Percentiles rank a stretch among this genome's conserved stretches.
These are phyloP conservation scores for Aotearoamyces nothofagi DNA, from an alignment of 2,329 filamentous ascomycete genomes.

Conservation along the genomic window DNA sequence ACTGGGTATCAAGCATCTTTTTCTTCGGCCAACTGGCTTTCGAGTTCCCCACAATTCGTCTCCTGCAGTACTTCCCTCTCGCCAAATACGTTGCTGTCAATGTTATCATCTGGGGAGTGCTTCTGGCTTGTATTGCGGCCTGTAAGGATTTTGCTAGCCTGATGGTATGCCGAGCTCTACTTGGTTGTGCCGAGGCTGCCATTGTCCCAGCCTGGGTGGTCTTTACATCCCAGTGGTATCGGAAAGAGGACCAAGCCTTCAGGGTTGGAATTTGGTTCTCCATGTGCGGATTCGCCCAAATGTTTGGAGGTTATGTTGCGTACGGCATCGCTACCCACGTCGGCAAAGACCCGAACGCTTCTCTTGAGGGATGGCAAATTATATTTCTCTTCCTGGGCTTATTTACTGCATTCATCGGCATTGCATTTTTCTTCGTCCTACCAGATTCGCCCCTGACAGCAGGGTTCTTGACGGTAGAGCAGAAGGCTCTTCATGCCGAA, in stretches of 20 bases:
- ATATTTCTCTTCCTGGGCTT: slow-evolving; percentile 32
- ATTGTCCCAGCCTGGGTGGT: slow-evolving; percentile 56
- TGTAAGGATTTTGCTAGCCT: slow-evolving; percentile 44
- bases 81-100: slow-evolving; percentile 49
- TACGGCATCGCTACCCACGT: slow-evolving; percentile 46
- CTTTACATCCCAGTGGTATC: slow-evolving; percentile 59
- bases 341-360: slow-evolving; percentile 31
- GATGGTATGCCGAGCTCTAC: slow-evolving; percentile 49
- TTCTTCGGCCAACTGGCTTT: slow-evolving; percentile 24
- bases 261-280: slow-evolving; percentile 53
- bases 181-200: slow-evolving; percentile 53
- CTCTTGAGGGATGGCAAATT: slow-evolving; percentile 47
- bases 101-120: slow-evolving; percentile 44
- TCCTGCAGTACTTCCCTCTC: slow-evolving; percentile 37
- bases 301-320: slow-evolving; percentile 45
- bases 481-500: slow-evolving; percentile 27
- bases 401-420: slow-evolving; percentile 24
- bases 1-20: slow-evolving; percentile 32
- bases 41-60: slow-evolving; percentile 18
- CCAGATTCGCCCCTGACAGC: slow-evolving; percentile 27
- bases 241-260: slow-evolving; percentile 48
- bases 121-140: slow-evolving; percentile 46
- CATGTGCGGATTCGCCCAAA: slow-evolving; percentile 49
- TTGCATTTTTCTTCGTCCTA: slow-evolving; percentile 27
- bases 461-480: slow-evolving; percentile 26